Evolutionary conservation across 2,329 filamentous ascomycete genomes (phyloP), one percentile per base, ranked within the genome.

Genomic region (Penicillium sp.): DNA sequence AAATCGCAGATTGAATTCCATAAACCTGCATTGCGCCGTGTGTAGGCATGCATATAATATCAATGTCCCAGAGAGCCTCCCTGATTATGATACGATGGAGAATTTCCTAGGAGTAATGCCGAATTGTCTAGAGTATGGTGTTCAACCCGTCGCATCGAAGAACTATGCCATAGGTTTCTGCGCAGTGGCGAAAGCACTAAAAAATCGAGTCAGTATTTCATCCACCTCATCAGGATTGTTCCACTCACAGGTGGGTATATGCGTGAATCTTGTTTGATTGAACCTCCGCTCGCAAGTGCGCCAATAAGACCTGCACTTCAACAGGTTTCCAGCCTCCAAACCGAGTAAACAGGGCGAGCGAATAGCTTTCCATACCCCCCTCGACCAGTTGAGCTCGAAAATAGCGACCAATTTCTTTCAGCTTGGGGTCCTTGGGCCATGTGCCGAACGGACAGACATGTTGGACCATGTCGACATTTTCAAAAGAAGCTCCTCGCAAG

Each of bases 401-500:
- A 54, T 63, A 72, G 1, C 60, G 60, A 1, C 66, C 72, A 4
- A 72, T 58, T 18, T 68, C 64, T 37, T 73, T 72, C 35, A 70
- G 54, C 22, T 62, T 59, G 1, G 62, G 55, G 39, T 73, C 65
- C 54, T 69, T 69, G 6, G 69, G 69, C 73, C 73, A 75, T 14
- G 63, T 62, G 3, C 69, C 70, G n/a, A 70, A 64, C 0, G 73
- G 71, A 19, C 64, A 60, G 33, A 67, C 60, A 40, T 64, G 64
- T 24, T 66, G 62, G 24, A 60, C 43, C 19, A 64, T 40, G n/a
- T 60, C 33, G 11, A 72, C 60, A 18, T 69, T 57, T 13, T 67
- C 59, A 47, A 75, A 75, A 1, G 64, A 65, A 13, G 68, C 66
- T 4, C 67, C 58, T 27, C 62, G 53, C 40, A 74, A 46, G 6